Evolutionary conservation across 495 filamentous ascomycete species (phyloP), one percentile per base, ranked within the genome.

Genomic region (Aspergillus hancockii): DNA sequence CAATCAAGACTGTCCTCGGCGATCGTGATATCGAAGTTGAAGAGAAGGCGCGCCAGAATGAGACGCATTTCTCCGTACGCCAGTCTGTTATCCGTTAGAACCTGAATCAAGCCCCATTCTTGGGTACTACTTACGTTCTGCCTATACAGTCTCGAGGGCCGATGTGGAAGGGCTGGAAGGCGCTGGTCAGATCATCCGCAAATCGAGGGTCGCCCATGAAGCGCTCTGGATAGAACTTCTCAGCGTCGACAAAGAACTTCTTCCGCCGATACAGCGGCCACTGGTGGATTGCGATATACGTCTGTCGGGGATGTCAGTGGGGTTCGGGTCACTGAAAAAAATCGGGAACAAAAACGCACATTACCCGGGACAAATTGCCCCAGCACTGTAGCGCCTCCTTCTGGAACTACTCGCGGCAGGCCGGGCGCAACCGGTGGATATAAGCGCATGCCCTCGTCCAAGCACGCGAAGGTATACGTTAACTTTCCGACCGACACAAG

Each of bases 81-180:
- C 43, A 79, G 67, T 56, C 77, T 79, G 30, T 16, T 8, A 9
- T 50, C 53, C 52, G 54, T 40, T 58, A 46, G 10, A 6, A 30
- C 41, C 38, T 12, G 9, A 36, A 5, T 16, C 28, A 22, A 16
- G 10, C 1, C 8, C 0, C 21, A 30, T 3, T 38, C 49, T n/a
- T 54, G 22, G 28, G 22, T 46, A 12, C 7, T 28, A 76, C 82
- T 69, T 65, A 85, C 82, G 79, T 81, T 63, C 73, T 70, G 32
- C 86, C 87, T 32, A 87, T 71, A 58, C 86, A 89, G 62, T 86
- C 83, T n/a, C 87, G 67, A 1, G 81, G 76, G 0, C 87, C 86
- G 28, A 80, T 23, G 25, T 76, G 75, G 55, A 89, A 90, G 1
- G 85, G 83, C 59, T 83, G 77, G 22, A 79, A 64, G 8, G 74